Base-by-base conservation (phyloP, 805 yeast genomes). In the Metschnikowia matae region DNA sequence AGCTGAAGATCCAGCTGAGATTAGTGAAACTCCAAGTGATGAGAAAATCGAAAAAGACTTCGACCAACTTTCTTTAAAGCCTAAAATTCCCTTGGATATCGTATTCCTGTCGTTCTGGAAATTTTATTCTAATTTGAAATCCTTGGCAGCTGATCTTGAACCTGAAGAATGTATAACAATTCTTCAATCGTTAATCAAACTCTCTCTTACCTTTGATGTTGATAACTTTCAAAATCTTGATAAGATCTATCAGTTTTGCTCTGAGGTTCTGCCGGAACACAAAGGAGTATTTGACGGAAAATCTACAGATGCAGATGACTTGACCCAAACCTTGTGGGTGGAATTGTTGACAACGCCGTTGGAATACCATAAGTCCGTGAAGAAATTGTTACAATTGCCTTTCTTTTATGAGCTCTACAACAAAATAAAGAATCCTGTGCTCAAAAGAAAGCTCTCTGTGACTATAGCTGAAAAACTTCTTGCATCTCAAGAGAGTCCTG, bases 171-270 rank as follows among this genome's bases (percentile, higher is more conserved):
- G 81, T 49, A 77, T 87, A 7, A 73, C 78, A 1, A 72, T 90
- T 18, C 69, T 89, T 41, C 84, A 83, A 51, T 80, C 85, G n/a
- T 74, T 88, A 32, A 74, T 85, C 46, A 79, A 78, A 54, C 66
- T 91, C 41, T 77, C 89, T 0, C 71, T 89, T 38, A 73, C 77
- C 4, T 87, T 83, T 68, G 87, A 87, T 61, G 86, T 89, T 6
- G 70, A 77, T 0, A 79, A 83, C 50, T 74, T 73, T 53, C 77
- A 73, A 4, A 81, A 87, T 63, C 71, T 90, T 49, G 83, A 87
- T 61, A 66, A 69, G 33, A 73, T 90, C 23, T 85, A 80, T 64
- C 67, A 78, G 50, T 84, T 78, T 62, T 83, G 89, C 1, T 68
- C 65, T 52, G 74, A 56, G 71, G 75, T 56, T 14, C 64, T 67